Base-by-base conservation (phyloP, 2,329 filamentous ascomycete genomes). In the Dactylellina sp. region DNA sequence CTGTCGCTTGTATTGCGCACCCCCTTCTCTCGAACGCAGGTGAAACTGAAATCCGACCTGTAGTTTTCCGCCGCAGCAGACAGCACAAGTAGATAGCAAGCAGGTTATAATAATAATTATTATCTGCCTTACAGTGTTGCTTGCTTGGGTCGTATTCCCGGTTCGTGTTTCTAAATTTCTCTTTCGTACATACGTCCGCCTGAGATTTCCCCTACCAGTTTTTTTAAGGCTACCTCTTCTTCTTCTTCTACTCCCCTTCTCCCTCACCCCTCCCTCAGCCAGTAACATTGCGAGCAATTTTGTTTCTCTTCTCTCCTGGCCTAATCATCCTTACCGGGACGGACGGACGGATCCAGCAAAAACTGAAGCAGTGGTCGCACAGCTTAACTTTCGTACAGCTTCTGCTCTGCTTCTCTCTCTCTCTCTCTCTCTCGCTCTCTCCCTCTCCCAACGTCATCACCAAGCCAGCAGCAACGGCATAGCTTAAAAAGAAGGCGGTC, bases 31-130 rank as follows among this genome's bases (percentile, higher is more conserved):
- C 66, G 66, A 71, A 71, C 66, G 37, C 50, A 71, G 60, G 68
- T 72, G 68, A 72, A 72, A 72, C 68, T 72, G 68, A 72, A 72
- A 72, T 53, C 63, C 53, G 50, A 63, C 53, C 64, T 62, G 47
- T 70, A 55, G 55, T 53, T 70, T 55, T 70, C 46, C 39, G 53
- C 63, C 42, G 16, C n/a, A 46, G 42, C 46, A 50, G 20, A 50
- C 46, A 16, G 46, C 46, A 32, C 5, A 4, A 32, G 28, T 9
- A 32, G 28, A 32, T 4, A 9, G 9, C 28, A 4, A 32, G 28
- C 28, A 32, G 28, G 9, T 4, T 9, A 32, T 50, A 25, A 28
- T 35, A 52, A 32, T 35, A 40, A 22, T 56, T 50, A 57, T 32
- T 32, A 57, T 59, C 52, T 66, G 52, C 52, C 62, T 50, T 55